These are phyloP conservation scores for Penicillium sp. DNA, from an alignment of 2,329 filamentous ascomycete genomes.

Conservation along the genomic window DNA sequence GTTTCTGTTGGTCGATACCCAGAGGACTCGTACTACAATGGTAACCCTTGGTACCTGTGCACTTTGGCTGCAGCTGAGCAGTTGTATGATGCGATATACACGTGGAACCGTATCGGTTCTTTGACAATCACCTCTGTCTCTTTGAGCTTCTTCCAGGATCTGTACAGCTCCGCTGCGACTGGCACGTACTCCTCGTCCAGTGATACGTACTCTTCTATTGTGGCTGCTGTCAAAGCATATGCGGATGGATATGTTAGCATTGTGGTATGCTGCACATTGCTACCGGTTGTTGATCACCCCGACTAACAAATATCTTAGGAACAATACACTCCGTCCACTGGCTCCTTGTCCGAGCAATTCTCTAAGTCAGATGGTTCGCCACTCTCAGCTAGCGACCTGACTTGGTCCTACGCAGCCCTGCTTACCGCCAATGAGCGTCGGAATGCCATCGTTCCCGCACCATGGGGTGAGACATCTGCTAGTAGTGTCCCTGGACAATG, in stretches of 20 bases:
- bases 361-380: slow-evolving; percentile 35
- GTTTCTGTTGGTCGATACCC: slow-evolving; percentile 62
- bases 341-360: slow-evolving; percentile 45
- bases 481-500: slow-evolving; percentile 35
- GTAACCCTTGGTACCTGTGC: slow-evolving; percentile 77
- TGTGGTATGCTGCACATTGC: slow-evolving; percentile 28
- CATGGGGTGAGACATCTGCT: slow-evolving; percentile 37
- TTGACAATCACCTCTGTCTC: slow-evolving; percentile 66
- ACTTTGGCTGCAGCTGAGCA: slow-evolving; percentile 78
- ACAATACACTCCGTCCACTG: slow-evolving; percentile 29
- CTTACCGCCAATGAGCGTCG: slow-evolving; percentile 40
- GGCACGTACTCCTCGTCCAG: slow-evolving; percentile 66
- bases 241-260: slow-evolving; percentile 57
- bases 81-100: slow-evolving; percentile 72
- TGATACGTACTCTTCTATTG: slow-evolving; percentile 55
- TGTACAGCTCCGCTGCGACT: slow-evolving; percentile 57
- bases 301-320: slow-evolving; percentile 18
- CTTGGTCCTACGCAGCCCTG: slow-evolving; percentile 48
- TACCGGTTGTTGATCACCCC: background rate
- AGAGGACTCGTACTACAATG: slow-evolving; percentile 72
- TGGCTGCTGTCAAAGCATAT: slow-evolving; percentile 63
- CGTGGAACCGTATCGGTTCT: slow-evolving; percentile 64
- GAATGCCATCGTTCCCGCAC: slow-evolving; percentile 32
- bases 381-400: slow-evolving; percentile 44
- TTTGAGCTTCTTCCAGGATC: slow-evolving; percentile 68